Conservation (phyloP, 2,329 filamentous ascomycete species). For the Aspergillus fijiensis region DNA sequence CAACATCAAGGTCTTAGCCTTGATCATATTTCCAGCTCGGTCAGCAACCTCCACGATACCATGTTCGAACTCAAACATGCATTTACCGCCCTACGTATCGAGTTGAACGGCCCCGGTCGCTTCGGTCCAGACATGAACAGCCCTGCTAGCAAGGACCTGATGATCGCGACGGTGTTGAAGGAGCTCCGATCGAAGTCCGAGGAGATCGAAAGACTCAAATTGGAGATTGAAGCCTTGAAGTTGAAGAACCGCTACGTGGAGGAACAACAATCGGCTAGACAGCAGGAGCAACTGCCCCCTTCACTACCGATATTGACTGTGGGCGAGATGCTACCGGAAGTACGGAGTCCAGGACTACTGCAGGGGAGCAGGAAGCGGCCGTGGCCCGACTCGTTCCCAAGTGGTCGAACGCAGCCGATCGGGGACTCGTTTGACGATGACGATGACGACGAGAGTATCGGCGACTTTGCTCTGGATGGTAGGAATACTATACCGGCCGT, state of each 20-base stretch:
- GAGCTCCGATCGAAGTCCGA: constrained; percentile 41
- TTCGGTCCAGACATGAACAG: constrained; percentile 22
- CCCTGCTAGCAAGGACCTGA: constrained; percentile 29
- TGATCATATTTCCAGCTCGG: constrained; percentile 40
- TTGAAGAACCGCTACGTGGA: constrained; percentile 37
- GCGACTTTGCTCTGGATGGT: constrained; percentile 27
- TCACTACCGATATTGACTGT: neutral
- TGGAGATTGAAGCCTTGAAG: constrained; percentile 41
- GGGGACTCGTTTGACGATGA: constrained; percentile 36
- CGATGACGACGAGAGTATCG: constrained; percentile 30
- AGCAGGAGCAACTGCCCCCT: constrained; percentile 9
- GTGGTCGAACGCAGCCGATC: constrained; percentile 25
- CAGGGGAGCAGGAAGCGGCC: constrained; percentile 34
- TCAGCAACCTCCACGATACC: constrained; percentile 40
- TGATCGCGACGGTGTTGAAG: constrained; percentile 40
- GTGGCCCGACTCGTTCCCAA: constrained; percentile 31
- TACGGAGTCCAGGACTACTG: constrained; percentile 36
- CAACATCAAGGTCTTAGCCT: constrained; percentile 39
- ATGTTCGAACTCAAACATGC: constrained; percentile 42
- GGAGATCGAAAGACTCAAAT: constrained; percentile 39
- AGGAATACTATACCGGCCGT: constrained; percentile 19
- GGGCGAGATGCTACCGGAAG: constrained; percentile 26
- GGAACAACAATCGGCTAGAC: constrained; percentile 22
- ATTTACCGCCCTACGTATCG: constrained; percentile 40
- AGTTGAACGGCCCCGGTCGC: constrained; percentile 33